These are phyloP conservation scores for Phytophthora macrochlamydospora DNA, from an alignment of 352 stramenopile genomes.

Conservation along the genomic window DNA sequence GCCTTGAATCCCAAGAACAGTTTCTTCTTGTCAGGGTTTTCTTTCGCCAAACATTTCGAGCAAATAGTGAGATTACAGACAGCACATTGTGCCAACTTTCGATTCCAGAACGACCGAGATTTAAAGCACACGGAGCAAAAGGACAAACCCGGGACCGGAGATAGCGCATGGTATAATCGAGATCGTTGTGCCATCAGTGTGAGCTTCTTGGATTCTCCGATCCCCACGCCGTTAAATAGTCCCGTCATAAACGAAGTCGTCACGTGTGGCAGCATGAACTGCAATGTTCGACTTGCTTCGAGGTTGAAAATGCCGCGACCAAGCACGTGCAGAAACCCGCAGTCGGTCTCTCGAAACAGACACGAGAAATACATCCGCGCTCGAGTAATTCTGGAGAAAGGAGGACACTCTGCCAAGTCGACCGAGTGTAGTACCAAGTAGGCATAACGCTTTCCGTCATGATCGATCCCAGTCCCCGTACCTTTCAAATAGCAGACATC, in stretches of 20 bases:
- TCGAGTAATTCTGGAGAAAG: conserved; percentile 39
- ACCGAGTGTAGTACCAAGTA: conserved; percentile 52
- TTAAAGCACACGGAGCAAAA: conserved; percentile 37
- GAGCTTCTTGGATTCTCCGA: conserved; percentile 55
- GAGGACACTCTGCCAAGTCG: conserved; percentile 34
- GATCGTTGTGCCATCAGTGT: conserved; percentile 40
- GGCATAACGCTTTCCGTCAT: conserved; percentile 36
- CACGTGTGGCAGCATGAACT: conserved; percentile 25
- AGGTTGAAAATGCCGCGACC: conserved; percentile 49
- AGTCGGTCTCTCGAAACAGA: conserved; percentile 37
- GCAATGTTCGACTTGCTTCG: conserved; percentile 27
- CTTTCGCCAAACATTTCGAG: conserved; percentile 28
- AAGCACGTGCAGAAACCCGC: conserved; percentile 38
- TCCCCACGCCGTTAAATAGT: conserved; percentile 42
- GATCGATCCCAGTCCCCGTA: conserved; percentile 37
- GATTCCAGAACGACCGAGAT: neutral
- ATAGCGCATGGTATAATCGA: neutral
- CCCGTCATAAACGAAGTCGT: conserved; percentile 40
- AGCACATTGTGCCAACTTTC: conserved; percentile 23
- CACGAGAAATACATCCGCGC: conserved; percentile 36
- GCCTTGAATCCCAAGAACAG: conserved; percentile 26
- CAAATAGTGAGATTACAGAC: conserved; percentile 33
- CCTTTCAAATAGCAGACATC: conserved; percentile 53
- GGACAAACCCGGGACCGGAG: conserved; percentile 1
- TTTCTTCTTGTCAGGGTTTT: neutral